A percentile compares a stretch with the other conserved stretches of the same genome.
Evolutionary conservation across 495 filamentous ascomycete species (phyloP).

Genomic region (Cryomyces antarcticus): DNA sequence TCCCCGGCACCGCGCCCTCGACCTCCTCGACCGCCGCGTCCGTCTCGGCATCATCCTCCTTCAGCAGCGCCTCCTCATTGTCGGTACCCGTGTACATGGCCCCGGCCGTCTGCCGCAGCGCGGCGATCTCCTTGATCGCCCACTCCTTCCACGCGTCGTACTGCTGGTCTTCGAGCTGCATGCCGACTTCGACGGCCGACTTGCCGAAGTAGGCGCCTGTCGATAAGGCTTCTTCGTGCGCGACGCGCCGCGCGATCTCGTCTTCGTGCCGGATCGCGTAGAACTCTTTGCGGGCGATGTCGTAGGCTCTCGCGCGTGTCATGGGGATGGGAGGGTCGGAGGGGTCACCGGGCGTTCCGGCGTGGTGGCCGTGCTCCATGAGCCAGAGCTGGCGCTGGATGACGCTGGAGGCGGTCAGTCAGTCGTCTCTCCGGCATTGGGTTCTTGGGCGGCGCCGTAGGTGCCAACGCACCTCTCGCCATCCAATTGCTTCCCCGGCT

Average conservation of each 20-base stretch:
- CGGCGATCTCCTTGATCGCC: conserved; percentile 38
- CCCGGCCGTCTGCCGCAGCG: conserved; percentile 22
- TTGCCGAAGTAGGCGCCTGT: conserved; percentile 77
- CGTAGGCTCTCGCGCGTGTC: conserved; percentile 53
- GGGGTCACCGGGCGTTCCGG: neutral
- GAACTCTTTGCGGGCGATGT: conserved; percentile 74
- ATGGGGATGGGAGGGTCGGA: conserved; percentile 8
- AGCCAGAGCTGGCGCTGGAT: conserved; percentile 82
- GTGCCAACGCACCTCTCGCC: conserved; percentile 55
- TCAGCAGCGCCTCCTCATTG: conserved; percentile 11
- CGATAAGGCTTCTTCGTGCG: conserved; percentile 68
- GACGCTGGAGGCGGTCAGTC: conserved; percentile 35
- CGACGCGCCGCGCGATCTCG: conserved; percentile 67
- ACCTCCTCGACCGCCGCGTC: conserved; percentile 4
- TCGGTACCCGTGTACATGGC: conserved; percentile 28
- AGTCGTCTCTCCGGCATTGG: neutral
- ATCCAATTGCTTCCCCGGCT: conserved; percentile 59
- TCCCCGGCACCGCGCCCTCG: conserved; percentile 4
- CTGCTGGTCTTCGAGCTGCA: conserved; percentile 57
- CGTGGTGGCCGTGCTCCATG: conserved; percentile 37
- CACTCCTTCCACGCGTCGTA: conserved; percentile 69
- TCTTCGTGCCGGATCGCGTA: conserved; percentile 63
- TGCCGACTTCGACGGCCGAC: conserved; percentile 47
- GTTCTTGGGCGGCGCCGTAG: no score
- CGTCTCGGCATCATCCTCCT: conserved; percentile 9